phyloP scores from a whole-genome alignment of 768 basidiomycete genomes.

The Phanerochaete carnosa region DNA sequence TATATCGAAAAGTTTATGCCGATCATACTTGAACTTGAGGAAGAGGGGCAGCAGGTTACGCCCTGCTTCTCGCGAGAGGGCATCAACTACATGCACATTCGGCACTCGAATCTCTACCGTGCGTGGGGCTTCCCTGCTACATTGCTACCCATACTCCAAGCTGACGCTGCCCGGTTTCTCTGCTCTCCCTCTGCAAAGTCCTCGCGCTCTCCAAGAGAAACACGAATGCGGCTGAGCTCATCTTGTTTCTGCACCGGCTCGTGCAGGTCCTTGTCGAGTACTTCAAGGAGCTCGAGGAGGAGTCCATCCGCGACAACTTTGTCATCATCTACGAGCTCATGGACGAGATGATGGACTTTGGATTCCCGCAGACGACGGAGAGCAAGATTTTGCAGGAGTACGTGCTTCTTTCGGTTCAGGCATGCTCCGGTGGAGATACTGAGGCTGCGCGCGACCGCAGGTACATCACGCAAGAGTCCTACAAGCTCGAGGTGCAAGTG shows the following conservation, averaged over 20 bases:
- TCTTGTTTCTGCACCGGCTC: conserved; percentile 93
- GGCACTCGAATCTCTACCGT: conserved; percentile 97
- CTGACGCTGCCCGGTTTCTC: not conserved
- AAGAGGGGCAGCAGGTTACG: conserved; percentile 93
- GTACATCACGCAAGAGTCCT: conserved; percentile 97
- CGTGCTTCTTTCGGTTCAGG: conserved; percentile 26
- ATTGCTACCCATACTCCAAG: not conserved
- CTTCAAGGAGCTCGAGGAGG: conserved; percentile 99
- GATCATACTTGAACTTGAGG: conserved; percentile 90
- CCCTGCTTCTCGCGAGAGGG: conserved; percentile 96
- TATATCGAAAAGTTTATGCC: conserved; percentile 94
- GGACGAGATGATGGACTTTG: conserved; percentile 99
- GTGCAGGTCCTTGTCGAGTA: conserved; percentile 93
- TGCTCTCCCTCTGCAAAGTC: conserved; percentile 62
- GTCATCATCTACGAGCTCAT: conserved; percentile 98
- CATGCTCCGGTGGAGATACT: not conserved
- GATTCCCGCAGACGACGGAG: conserved; percentile 98
- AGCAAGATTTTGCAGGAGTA: conserved; percentile 98
- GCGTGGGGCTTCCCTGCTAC: conserved; percentile 31
- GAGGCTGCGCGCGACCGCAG: conserved; percentile 33
- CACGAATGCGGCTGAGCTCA: conserved; percentile 92
- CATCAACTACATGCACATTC: conserved; percentile 97
- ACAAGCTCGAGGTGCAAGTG: conserved; percentile 92
- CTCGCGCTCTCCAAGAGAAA: conserved; percentile 95
- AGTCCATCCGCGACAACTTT: conserved; percentile 98